These are phyloP conservation scores for Tephrocybe sp. DNA, from an alignment of 768 basidiomycete species.

Conservation along the genomic window DNA sequence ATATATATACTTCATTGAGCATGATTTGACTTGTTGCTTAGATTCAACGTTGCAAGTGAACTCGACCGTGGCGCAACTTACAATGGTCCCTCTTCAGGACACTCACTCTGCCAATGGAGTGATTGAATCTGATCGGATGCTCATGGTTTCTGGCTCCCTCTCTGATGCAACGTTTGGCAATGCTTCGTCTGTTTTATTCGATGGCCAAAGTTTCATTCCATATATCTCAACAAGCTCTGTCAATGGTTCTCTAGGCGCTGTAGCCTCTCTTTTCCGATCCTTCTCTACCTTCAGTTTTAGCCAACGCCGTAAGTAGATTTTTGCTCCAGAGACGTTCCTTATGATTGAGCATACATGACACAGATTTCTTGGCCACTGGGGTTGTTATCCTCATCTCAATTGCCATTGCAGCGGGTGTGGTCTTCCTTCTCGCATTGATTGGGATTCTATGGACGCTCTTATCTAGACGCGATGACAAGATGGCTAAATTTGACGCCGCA, in stretches of 20 bases:
- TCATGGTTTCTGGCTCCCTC: constrained; percentile 83
- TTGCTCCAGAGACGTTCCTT: constrained; percentile 3
- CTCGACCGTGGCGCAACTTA: constrained; percentile 75
- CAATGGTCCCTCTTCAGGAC: constrained; percentile 86
- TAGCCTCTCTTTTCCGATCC: constrained; percentile 83
- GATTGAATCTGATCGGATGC: constrained; percentile 82
- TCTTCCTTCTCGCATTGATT: constrained; percentile 81
- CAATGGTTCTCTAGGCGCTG: constrained; percentile 64
- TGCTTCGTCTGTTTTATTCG: constrained; percentile 83
- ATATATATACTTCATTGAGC: not conserved
- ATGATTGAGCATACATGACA: constrained; percentile 26
- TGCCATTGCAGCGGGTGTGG: constrained; percentile 92
- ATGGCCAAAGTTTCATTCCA: constrained; percentile 79
- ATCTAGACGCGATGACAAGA: constrained; percentile 73
- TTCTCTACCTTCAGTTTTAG: constrained; percentile 73
- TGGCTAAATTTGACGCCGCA: constrained; percentile 56
- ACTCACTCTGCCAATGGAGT: constrained; percentile 68
- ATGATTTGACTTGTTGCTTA: constrained; percentile 21
- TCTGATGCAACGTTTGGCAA: constrained; percentile 69
- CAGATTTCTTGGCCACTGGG: constrained; percentile 87
- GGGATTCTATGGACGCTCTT: constrained; percentile 91
- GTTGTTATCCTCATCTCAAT: constrained; percentile 97
- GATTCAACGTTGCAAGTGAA: constrained; percentile 52
- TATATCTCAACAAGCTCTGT: constrained; percentile 70
- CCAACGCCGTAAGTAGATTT: constrained; percentile 54